Base-by-base conservation (phyloP, 176 grass and related monocot species). In the Chloris gayana region DNA sequence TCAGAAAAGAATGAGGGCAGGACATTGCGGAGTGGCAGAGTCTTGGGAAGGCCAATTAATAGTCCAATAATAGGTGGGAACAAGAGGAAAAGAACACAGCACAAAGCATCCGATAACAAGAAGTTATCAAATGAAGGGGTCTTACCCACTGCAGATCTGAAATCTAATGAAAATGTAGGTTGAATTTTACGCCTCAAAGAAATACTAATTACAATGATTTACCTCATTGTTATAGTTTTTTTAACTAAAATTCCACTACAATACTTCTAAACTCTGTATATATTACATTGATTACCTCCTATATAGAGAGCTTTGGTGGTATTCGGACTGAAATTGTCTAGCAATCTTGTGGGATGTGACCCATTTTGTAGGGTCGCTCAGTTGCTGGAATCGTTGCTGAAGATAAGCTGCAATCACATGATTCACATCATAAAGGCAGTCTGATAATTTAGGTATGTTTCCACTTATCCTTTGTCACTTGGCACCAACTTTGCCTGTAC, bases 361-460 rank as follows among this genome's bases (percentile, higher is more conserved):
- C n/a, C n/a, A n/a, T 67, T 83, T 73, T 83, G 68, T 49, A 88
- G 86, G 86, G 17, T 83, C 39, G 15, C 18, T 59, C 80, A 25
- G 59, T 46, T 83, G 10, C 67, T 29, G 57, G 32, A 31, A 21
- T 45, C 19, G 1, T 30, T 14, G 3, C 74, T 45, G 7, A 51
- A 49, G 70, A 49, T 64, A 72, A 82, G 27, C 47, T 47, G 75
- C 46, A 72, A 59, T 31, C 67, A 72, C 22, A 60, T 66, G n/a
- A 58, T 78, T 24, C 18, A n/a, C 29, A 17, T 64, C 2, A 5
- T 56, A 29, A 30, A 82, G 72, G 78, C 8, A 33, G 73, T 82
- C 56, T 29, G 17, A 37, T 83, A 64, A 34, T 66, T 64, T 82
- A 34, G 65, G 44, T 15, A 29, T 44, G 30, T 46, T 54, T 38